Base-by-base conservation (phyloP, 139 green algal genomes). In the Desmodesmus armatus region DNA sequence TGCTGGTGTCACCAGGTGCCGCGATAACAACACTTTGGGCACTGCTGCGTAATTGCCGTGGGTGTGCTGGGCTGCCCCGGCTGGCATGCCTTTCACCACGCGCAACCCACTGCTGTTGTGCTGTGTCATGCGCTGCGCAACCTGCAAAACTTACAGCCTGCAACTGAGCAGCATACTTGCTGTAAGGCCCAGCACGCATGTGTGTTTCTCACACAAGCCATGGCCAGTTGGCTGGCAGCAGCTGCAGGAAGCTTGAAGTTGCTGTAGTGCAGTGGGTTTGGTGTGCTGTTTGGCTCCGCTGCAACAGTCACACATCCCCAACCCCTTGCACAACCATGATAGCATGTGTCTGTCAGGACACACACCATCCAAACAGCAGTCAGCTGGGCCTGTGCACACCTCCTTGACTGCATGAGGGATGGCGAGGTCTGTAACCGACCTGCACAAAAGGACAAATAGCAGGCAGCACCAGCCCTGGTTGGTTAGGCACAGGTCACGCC, bases 391-490 rank as follows among this genome's bases (percentile, higher is more conserved):
- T n/a, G n/a, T n/a, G n/a, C n/a, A n/a, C 76, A 82, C 76, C 76
- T 82, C 76, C 19, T 65, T 60, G n/a, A 82, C 76, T 41, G 76
- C 40, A 44, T 82, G 55, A 21, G 76, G 55, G 9, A 82, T 35
- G 55, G 71, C 21, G 7, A 67, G 43, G 17, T 81, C 58, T 66
- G 60, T 55, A 29, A 78, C 2, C 7, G 13, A 39, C 66, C 23
- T 55, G 81, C 41, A 53, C 6, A 43, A 5, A 67, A 13, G 25
- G 3, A 47, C 4, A n/a, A n/a, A 41, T 21, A 17, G n/a, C 66
- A 21, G 44, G n/a, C 2, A 51, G 27, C 33, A 43, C 13, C 15
- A 21, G 13, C 7, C 66, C 15, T 15, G 23, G 15, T 19, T n/a
- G 0, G 58, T n/a, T 31, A 67, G 13, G 7, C 3, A 67, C 0